phyloP scores from a whole-genome alignment of 1,284 basidiomycete species.

The Tylopilus microsporus region DNA sequence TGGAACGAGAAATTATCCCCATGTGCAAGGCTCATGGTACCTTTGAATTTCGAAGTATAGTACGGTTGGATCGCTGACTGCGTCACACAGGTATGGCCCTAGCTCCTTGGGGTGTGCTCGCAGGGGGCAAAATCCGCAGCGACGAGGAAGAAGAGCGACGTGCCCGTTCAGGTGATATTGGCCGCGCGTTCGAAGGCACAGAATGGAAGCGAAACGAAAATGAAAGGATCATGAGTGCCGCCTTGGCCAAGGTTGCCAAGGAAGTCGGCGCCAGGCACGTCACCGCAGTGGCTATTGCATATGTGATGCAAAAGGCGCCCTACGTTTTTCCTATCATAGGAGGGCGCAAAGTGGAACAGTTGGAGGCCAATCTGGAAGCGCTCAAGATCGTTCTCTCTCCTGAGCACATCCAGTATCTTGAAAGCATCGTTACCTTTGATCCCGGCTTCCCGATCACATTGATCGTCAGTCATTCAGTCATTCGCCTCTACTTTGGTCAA shows the following conservation, averaged over 20 bases:
- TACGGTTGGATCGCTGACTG: not conserved
- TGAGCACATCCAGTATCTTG: slow-evolving; percentile 44
- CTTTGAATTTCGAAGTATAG: slow-evolving; percentile 32
- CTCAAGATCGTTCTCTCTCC: slow-evolving; percentile 40
- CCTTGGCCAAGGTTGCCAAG: slow-evolving; percentile 34
- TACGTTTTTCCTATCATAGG: slow-evolving; percentile 51
- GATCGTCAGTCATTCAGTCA: slow-evolving; percentile 32
- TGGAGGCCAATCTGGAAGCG: slow-evolving; percentile 45
- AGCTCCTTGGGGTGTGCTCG: slow-evolving; percentile 41
- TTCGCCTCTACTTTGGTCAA: slow-evolving; percentile 13
- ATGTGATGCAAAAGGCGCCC: slow-evolving; percentile 44
- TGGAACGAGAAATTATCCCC: slow-evolving; percentile 58
- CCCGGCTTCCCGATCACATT: slow-evolving; percentile 40
- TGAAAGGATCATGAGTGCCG: slow-evolving; percentile 26
- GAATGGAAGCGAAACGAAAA: slow-evolving; percentile 31
- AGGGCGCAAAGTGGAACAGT: slow-evolving; percentile 48
- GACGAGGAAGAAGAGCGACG: slow-evolving; percentile 33
- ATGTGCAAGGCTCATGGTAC: slow-evolving; percentile 42
- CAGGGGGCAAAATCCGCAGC: slow-evolving; percentile 33
- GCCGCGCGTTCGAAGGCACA: slow-evolving; percentile 13
- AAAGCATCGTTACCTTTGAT: slow-evolving; percentile 39
- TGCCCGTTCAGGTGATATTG: slow-evolving; percentile 27
- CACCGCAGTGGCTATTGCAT: slow-evolving; percentile 41
- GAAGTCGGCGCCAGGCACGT: slow-evolving; percentile 37
- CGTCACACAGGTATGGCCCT: slow-evolving; percentile 33